These are phyloP conservation scores for Apophysomyces elegans DNA, from an alignment of 371 early-diverging fungal species.

Conservation along the genomic window DNA sequence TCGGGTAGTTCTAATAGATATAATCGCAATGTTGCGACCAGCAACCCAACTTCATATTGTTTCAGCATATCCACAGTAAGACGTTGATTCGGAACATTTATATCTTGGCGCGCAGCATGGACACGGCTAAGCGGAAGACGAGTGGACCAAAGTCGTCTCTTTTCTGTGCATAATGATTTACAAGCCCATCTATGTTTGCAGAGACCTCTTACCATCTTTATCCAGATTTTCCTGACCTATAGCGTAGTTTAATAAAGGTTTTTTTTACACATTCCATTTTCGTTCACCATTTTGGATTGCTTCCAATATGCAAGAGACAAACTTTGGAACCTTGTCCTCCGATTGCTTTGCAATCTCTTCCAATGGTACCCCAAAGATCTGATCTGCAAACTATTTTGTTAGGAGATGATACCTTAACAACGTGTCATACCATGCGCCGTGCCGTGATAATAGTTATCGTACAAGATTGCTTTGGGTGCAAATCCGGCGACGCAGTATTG, in stretches of 20 bases:
- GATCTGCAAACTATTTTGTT: constrained; percentile 38
- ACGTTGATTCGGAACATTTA: constrained; percentile 59
- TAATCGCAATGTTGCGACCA: constrained; percentile 69
- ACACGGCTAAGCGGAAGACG: constrained; percentile 60
- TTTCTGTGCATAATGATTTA: constrained; percentile 22
- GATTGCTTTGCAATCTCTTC: constrained; percentile 66
- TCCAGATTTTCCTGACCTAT: constrained; percentile 17
- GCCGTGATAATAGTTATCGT: constrained; percentile 69
- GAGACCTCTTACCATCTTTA: constrained; percentile 13
- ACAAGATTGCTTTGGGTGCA: constrained; percentile 72
- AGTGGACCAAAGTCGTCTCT: constrained; percentile 62
- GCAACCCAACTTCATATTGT: constrained; percentile 57
- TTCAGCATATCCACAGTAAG: constrained; percentile 59
- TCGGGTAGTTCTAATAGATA: constrained; percentile 76
- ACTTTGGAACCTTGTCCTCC: constrained; percentile 60
- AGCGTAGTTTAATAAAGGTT: background rate
- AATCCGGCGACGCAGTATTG: constrained; percentile 76
- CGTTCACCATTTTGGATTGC: constrained; percentile 34
- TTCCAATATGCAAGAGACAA: constrained; percentile 49
- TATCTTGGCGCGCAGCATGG: constrained; percentile 64
- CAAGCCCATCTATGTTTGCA: background rate
- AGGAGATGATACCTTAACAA: background rate
- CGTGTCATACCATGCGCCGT: constrained; percentile 57
- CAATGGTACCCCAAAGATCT: constrained; percentile 78
- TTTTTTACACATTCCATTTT: background rate